Evolutionary conservation across 208 protist genomes (phyloP).

Genomic region (Leptomonas seymouri): DNA sequence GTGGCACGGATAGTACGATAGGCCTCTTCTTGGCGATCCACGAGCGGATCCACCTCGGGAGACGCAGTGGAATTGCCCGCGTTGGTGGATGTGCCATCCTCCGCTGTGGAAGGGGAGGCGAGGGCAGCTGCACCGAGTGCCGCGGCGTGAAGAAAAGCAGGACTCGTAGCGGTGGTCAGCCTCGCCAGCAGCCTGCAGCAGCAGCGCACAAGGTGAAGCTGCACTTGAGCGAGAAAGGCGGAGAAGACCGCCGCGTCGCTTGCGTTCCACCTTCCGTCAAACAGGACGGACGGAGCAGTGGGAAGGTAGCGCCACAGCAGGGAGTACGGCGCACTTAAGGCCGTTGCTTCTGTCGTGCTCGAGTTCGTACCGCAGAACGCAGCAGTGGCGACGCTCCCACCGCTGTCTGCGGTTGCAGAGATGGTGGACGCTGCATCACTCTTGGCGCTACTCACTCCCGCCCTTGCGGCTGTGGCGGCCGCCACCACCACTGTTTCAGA

Average conservation of each 20-base stretch:
- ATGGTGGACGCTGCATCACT: neutral
- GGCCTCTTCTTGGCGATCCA: slow-evolving; percentile 46
- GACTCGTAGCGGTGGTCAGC: slow-evolving; percentile 24
- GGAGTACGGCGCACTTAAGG: neutral
- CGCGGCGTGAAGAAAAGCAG: slow-evolving; percentile 25
- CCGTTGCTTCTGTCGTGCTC: neutral
- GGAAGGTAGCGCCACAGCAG: slow-evolving; percentile 16
- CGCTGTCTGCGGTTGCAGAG: neutral
- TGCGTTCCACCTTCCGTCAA: slow-evolving; percentile 4
- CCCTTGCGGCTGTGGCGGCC: no score
- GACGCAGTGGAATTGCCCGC: no score
- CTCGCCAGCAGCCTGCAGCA: slow-evolving; percentile 39
- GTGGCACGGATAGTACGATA: slow-evolving; percentile 73
- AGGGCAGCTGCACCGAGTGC: slow-evolving; percentile 29
- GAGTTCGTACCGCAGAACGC: neutral
- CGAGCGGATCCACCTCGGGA: slow-evolving; percentile 4
- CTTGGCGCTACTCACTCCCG: neutral
- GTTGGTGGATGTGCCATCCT: neutral
- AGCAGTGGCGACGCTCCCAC: neutral
- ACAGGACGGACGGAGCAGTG: neutral
- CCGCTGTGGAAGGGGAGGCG: neutral
- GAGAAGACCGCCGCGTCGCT: slow-evolving; percentile 20
- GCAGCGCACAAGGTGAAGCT: slow-evolving; percentile 35
- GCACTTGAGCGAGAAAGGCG: slow-evolving; percentile 38
- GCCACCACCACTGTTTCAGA: no score